These are phyloP conservation scores for Rubus idaeus DNA, from an alignment of 306 rosid species.

Conservation along the genomic window DNA sequence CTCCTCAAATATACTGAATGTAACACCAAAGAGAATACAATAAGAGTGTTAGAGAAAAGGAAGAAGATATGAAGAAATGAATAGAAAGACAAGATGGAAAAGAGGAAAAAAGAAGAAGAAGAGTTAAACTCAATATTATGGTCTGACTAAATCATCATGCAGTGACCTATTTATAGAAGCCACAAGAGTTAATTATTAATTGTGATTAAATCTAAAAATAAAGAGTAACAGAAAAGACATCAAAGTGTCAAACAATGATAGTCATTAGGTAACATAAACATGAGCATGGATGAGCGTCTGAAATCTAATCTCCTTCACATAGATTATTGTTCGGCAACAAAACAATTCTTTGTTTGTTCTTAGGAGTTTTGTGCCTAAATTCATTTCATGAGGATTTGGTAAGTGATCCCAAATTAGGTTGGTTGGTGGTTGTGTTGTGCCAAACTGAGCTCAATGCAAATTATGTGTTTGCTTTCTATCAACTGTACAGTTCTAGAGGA, in stretches of 20 bases:
- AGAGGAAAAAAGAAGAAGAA: background rate
- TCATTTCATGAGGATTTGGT: background rate
- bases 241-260: background rate
- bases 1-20: background rate
- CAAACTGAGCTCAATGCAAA: background rate
- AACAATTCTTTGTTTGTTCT: background rate
- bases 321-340: too few species aligned
- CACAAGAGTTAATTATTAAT: background rate
- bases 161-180: background rate
- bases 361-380: background rate
- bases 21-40: background rate
- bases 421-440: background rate
- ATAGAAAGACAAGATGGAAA: background rate
- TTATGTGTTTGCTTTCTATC: background rate
- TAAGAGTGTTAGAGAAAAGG: background rate
- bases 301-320: too few species aligned
- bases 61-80: background rate
- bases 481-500: background rate
- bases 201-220: background rate
- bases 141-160: background rate
- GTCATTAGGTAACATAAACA: background rate
- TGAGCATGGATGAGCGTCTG: too few species aligned
- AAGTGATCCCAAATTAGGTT: background rate
- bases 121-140: background rate
- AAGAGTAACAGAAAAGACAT: background rate